A percentile compares a stretch with the other conserved stretches of the same genome.
Evolutionary conservation across 176 grass and related monocot species (phyloP).

Genomic region (Musa troglodytarum): DNA sequence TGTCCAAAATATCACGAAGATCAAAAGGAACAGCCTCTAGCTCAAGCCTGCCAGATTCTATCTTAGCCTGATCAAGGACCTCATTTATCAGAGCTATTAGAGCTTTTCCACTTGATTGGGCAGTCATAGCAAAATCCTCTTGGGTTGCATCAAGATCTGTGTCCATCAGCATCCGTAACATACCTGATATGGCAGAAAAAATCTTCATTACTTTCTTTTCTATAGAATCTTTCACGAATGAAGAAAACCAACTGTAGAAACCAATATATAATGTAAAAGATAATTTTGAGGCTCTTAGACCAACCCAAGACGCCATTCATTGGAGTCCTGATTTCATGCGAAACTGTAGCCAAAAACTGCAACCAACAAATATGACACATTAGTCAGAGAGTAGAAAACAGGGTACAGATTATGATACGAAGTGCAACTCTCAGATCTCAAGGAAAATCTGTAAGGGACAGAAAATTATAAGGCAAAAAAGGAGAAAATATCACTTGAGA

Average conservation of each 20-base stretch:
- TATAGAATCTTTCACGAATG: background rate
- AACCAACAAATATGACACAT: background rate
- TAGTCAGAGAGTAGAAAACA: background rate
- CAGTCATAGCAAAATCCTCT: slow-evolving; percentile 10
- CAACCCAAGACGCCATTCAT: slow-evolving; percentile 18
- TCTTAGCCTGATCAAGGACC: slow-evolving; percentile 16
- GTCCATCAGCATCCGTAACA: slow-evolving; percentile 15
- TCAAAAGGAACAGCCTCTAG: slow-evolving; percentile 14
- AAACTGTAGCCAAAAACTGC: slow-evolving; percentile 20
- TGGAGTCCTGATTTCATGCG: slow-evolving; percentile 17
- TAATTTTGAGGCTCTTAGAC: background rate
- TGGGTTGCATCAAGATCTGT: slow-evolving; percentile 11
- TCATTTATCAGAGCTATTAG: slow-evolving; percentile 10
- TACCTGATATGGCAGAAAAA: background rate
- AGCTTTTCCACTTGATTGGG: slow-evolving; percentile 12
- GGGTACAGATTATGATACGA: background rate
- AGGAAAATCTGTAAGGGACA: background rate
- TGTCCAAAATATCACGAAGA: background rate
- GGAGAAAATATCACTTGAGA: slow-evolving; percentile 6
- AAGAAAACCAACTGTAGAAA: background rate
- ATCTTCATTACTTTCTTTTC: background rate
- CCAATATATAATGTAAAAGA: background rate
- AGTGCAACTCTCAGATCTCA: background rate
- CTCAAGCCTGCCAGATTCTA: slow-evolving; percentile 17
- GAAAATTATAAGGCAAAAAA: background rate